A percentile compares a stretch with the other conserved stretches of the same genome.
These are phyloP conservation scores for Amaranthus cruentus DNA, from an alignment of 148 eudicot genomes.

Conservation along the genomic window DNA sequence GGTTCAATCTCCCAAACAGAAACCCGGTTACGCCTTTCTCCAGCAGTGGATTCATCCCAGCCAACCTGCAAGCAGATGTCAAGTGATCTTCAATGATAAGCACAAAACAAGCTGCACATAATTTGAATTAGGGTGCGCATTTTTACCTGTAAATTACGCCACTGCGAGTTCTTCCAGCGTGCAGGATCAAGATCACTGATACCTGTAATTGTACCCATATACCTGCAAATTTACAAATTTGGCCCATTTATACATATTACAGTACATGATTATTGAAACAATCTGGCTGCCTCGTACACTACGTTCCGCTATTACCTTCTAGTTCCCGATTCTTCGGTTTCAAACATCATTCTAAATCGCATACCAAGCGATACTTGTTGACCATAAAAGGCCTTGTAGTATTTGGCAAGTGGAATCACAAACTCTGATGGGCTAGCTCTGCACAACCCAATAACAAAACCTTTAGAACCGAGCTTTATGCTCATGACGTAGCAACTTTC, in stretches of 20 bases:
- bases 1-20: constrained; percentile 99
- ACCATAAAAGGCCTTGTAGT: constrained; percentile 77
- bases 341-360: constrained; percentile 98
- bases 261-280: not conserved
- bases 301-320: constrained; percentile 55
- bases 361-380: constrained; percentile 89
- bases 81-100: constrained; percentile 1
- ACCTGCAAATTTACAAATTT: constrained; percentile 41
- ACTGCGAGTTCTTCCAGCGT: constrained; percentile 94
- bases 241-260: constrained; percentile 2
- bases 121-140: not conserved
- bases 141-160: constrained; percentile 95
- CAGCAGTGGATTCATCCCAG: constrained; percentile 97
- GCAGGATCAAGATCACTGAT: constrained; percentile 86
- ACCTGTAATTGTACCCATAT: constrained; percentile 97
- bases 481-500: not conserved
- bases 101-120: constrained; percentile 3
- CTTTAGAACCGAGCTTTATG: constrained; percentile 9
- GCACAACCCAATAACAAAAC: constrained; percentile 20
- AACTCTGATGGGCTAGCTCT: constrained; percentile 97
- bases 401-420: constrained; percentile 91
- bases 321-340: constrained; percentile 95
- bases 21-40: constrained; percentile 89
- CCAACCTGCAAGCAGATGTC: constrained; percentile 53
- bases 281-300: not conserved